Evolutionary conservation across 169 alveolate species (phyloP).

Genomic region (Plasmodium billcollinsi): DNA sequence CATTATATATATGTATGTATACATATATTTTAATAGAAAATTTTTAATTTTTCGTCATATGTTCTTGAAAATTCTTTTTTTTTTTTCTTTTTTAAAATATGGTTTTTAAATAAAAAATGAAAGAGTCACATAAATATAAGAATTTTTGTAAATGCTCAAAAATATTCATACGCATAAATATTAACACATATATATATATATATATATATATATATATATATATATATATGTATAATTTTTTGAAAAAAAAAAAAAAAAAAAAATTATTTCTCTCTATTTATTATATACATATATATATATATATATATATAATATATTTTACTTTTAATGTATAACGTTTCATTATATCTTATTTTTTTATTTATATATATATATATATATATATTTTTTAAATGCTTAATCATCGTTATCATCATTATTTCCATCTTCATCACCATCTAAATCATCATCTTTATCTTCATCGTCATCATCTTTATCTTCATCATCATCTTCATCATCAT

Average conservation of each 20-base stretch:
- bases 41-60: neutral
- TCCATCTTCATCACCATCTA: conserved; percentile 46
- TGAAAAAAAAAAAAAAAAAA: conserved; percentile 1
- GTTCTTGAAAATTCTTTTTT: neutral
- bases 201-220: neutral
- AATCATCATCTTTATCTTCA: conserved; percentile 42
- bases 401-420: conserved; percentile 26
- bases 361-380: neutral
- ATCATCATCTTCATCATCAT: conserved; percentile 76
- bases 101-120: conserved; percentile 38
- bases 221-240: neutral
- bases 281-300: neutral
- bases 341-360: neutral
- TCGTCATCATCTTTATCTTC: conserved; percentile 64
- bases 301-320: neutral
- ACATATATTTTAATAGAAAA: no score
- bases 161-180: conserved; percentile 25
- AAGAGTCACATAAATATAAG: conserved; percentile 15
- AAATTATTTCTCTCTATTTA: neutral
- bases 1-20: no score
- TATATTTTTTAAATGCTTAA: neutral
- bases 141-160: conserved; percentile 25
- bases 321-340: neutral
- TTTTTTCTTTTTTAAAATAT: conserved; percentile 16
- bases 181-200: conserved; percentile 4